These are phyloP conservation scores for Fraxinus pennsylvanica DNA, from an alignment of 257 asterid species.

Conservation along the genomic window DNA sequence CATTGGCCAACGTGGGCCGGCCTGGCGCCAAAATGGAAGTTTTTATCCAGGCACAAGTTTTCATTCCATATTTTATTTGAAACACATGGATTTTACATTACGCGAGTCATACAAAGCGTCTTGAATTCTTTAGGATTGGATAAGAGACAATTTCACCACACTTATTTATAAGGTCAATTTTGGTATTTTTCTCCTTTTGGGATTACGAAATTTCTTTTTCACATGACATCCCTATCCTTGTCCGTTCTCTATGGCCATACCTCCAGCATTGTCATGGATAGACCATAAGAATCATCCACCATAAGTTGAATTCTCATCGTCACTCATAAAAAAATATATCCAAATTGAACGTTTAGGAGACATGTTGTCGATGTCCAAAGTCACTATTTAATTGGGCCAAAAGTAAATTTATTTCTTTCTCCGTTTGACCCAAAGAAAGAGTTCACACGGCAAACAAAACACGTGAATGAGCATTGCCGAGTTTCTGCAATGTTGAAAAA, in stretches of 20 bases:
- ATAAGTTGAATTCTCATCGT: no score
- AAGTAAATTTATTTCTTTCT: background rate
- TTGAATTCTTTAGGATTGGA: no score
- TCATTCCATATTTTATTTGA: background rate
- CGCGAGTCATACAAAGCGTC: no score
- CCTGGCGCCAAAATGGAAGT: background rate
- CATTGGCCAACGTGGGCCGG: background rate
- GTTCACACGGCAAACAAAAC: constrained; percentile 20
- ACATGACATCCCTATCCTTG: no score
- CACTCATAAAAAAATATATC: no score
- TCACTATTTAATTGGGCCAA: background rate
- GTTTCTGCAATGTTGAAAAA: constrained; percentile 14
- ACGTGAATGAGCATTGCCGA: constrained; percentile 13
- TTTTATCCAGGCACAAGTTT: no score
- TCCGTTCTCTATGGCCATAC: no score
- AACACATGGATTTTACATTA: background rate
- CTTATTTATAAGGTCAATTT: no score
- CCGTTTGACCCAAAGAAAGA: background rate
- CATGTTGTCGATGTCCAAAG: background rate
- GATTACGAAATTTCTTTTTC: no score
- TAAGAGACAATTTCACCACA: background rate
- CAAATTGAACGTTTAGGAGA: background rate
- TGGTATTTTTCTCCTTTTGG: no score
- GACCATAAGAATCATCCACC: no score
- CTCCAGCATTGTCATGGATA: no score